Evolutionary conservation across 257 asterid genomes (phyloP).

Genomic region (Nyctanthes arbortristis): DNA sequence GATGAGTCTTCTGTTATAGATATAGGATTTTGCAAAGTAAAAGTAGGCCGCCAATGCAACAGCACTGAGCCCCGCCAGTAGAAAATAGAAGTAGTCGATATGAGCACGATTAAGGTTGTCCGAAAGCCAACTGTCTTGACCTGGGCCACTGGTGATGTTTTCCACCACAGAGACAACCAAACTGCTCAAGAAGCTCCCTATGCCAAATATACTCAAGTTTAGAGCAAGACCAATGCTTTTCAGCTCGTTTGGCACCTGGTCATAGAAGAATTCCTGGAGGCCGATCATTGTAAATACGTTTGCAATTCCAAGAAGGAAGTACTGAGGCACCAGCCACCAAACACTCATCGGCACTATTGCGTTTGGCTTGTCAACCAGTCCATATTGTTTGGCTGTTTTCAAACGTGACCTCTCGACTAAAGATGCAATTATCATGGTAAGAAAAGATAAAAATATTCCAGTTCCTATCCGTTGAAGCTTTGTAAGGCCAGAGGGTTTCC

Average conservation of each 20-base stretch:
- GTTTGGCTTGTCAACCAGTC: slow-evolving; percentile 31
- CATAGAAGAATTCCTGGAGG: slow-evolving; percentile 51
- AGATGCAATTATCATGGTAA: slow-evolving; percentile 40
- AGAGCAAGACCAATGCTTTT: slow-evolving; percentile 45
- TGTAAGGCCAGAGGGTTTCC: slow-evolving; percentile 40
- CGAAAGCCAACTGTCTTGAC: slow-evolving; percentile 41
- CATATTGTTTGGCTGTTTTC: slow-evolving; percentile 25
- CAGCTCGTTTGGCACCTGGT: slow-evolving; percentile 41
- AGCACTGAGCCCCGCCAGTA: slow-evolving; percentile 33
- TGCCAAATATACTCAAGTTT: slow-evolving; percentile 37
- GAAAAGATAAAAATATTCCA: slow-evolving; percentile 24
- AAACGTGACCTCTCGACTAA: slow-evolving; percentile 41
- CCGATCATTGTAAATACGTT: slow-evolving; percentile 43
- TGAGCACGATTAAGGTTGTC: slow-evolving; percentile 52
- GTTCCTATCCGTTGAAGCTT: slow-evolving; percentile 38
- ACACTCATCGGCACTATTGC: slow-evolving; percentile 50
- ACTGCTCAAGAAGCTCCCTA: slow-evolving; percentile 42
- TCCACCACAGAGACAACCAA: slow-evolving; percentile 35
- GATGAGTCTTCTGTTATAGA: slow-evolving; percentile 1
- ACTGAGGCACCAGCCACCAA: slow-evolving; percentile 61
- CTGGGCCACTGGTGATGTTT: slow-evolving; percentile 22
- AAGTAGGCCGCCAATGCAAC: slow-evolving; percentile 24
- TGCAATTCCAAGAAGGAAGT: slow-evolving; percentile 33
- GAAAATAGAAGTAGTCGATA: slow-evolving; percentile 58
- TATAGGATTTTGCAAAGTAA: slow-evolving; percentile 33